phyloP scores from a whole-genome alignment of 352 stramenopile genomes.

The Thalassiosira mediterranea region DNA sequence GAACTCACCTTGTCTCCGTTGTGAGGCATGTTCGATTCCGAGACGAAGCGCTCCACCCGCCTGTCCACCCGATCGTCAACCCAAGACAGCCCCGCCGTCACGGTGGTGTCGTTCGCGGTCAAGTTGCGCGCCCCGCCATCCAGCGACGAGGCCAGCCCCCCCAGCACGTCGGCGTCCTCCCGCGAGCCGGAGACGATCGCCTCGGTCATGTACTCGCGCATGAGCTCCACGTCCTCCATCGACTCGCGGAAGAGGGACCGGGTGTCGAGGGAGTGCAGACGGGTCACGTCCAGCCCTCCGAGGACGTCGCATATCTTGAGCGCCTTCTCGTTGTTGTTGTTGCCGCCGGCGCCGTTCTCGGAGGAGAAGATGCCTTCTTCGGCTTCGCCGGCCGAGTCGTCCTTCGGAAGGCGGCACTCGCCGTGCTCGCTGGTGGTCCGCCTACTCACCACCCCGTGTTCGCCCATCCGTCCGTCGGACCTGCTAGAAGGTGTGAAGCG shows the following conservation, averaged over 20 bases:
- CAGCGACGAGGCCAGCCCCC: neutral
- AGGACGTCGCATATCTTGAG: slow-evolving; percentile 41
- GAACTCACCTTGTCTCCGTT: too few relatives aligned
- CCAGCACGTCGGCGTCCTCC: slow-evolving; percentile 5
- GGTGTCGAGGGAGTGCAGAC: slow-evolving; percentile 13
- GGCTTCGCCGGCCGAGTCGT: too few relatives aligned
- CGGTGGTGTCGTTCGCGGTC: slow-evolving; percentile 1
- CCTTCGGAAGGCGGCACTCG: too few relatives aligned
- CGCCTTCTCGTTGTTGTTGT: slow-evolving; percentile 14
- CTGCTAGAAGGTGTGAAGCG: too few relatives aligned
- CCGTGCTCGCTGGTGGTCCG: too few relatives aligned
- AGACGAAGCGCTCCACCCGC: slow-evolving; percentile 16
- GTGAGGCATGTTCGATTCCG: neutral
- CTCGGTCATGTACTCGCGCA: slow-evolving; percentile 34
- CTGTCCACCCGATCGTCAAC: slow-evolving; percentile 30
- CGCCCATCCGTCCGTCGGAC: too few relatives aligned
- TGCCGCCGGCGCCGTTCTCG: too few relatives aligned
- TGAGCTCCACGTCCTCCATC: slow-evolving; percentile 46
- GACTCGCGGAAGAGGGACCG: slow-evolving; percentile 24
- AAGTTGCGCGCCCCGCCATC: slow-evolving; percentile 16
- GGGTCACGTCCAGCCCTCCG: slow-evolving; percentile 28
- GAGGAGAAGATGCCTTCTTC: too few relatives aligned
- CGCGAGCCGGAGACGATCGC: slow-evolving; percentile 1
- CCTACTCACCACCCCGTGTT: too few relatives aligned
- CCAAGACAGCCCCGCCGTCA: slow-evolving; percentile 23